Conservation (phyloP, 2,329 filamentous ascomycete genomes). For the Phialemonium atrogriseum region DNA sequence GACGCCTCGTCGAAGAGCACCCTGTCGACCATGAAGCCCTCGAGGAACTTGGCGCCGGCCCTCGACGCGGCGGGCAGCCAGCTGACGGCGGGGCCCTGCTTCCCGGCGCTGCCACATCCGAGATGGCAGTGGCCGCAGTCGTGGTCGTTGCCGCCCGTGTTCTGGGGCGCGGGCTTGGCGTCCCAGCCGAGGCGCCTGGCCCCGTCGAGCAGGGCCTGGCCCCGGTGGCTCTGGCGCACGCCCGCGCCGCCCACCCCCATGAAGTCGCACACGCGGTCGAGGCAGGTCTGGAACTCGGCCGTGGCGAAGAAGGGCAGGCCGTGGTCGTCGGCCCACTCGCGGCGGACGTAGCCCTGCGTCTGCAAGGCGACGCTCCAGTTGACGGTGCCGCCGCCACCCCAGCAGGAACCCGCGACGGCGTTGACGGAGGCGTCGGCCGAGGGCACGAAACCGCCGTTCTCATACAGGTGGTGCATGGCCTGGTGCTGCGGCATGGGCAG, state of each 20-base stretch:
- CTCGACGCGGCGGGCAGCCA: slow-evolving; percentile 74
- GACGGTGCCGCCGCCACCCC: slow-evolving; percentile 80
- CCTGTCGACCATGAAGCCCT: slow-evolving; percentile 67
- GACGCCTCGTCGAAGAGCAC: slow-evolving; percentile 56
- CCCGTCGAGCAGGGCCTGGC: slow-evolving; percentile 66
- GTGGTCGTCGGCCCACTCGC: slow-evolving; percentile 65
- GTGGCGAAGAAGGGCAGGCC: slow-evolving; percentile 69
- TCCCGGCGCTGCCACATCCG: slow-evolving; percentile 59
- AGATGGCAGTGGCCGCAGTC: slow-evolving; percentile 60
- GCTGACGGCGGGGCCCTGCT: slow-evolving; percentile 68
- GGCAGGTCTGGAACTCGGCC: slow-evolving; percentile 63
- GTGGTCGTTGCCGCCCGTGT: slow-evolving; percentile 66
- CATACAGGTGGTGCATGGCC: slow-evolving; percentile 57
- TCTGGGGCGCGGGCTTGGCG: slow-evolving; percentile 65
- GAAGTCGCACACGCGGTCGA: slow-evolving; percentile 69
- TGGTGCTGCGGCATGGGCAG: slow-evolving; percentile 65
- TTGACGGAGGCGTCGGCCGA: slow-evolving; percentile 50
- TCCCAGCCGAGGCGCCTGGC: slow-evolving; percentile 64
- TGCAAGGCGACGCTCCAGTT: slow-evolving; percentile 68
- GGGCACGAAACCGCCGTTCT: slow-evolving; percentile 52
- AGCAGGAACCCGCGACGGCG: slow-evolving; percentile 61
- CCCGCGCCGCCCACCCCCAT: slow-evolving; percentile 65
- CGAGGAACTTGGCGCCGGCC: slow-evolving; percentile 72
- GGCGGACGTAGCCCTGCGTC: slow-evolving; percentile 67
- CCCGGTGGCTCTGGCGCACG: slow-evolving; percentile 66